These are phyloP conservation scores for Climacium dendroides DNA, from an alignment of 225 moss, liverwort and hornwort genomes.

Conservation along the genomic window DNA sequence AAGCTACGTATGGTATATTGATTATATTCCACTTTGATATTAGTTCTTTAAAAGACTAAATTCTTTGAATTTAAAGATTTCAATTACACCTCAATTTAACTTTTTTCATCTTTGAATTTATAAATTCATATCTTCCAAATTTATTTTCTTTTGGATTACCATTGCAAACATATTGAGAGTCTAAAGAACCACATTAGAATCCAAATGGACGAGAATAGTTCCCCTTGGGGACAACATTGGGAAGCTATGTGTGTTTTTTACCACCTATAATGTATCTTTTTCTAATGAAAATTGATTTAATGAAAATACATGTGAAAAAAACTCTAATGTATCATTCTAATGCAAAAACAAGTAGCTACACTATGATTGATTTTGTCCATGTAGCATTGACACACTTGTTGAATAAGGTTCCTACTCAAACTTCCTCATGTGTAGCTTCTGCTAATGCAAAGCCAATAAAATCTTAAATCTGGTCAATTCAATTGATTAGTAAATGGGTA, in stretches of 20 bases:
- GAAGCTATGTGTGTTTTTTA: background rate
- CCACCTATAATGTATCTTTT: background rate
- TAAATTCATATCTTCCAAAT: too few relatives aligned
- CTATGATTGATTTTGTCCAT: background rate
- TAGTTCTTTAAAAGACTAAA: too few relatives aligned
- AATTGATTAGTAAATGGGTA: background rate
- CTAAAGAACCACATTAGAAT: background rate
- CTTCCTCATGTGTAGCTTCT: background rate
- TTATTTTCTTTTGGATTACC: background rate
- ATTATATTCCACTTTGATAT: too few relatives aligned
- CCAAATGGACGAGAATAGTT: background rate
- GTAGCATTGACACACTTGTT: background rate
- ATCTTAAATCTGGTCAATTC: background rate
- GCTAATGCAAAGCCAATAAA: background rate
- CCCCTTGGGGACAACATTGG: accelerated
- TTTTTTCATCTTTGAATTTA: too few relatives aligned
- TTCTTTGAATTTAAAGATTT: too few relatives aligned
- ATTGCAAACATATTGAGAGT: background rate
- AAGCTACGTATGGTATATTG: too few relatives aligned
- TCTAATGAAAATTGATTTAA: background rate
- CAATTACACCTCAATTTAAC: too few relatives aligned
- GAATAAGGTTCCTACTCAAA: background rate
- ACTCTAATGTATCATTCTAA: accelerated
- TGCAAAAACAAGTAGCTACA: background rate
- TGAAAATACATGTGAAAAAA: background rate